These are phyloP conservation scores for Quercus tomentella DNA, from an alignment of 331 rosid genomes.

Conservation along the genomic window DNA sequence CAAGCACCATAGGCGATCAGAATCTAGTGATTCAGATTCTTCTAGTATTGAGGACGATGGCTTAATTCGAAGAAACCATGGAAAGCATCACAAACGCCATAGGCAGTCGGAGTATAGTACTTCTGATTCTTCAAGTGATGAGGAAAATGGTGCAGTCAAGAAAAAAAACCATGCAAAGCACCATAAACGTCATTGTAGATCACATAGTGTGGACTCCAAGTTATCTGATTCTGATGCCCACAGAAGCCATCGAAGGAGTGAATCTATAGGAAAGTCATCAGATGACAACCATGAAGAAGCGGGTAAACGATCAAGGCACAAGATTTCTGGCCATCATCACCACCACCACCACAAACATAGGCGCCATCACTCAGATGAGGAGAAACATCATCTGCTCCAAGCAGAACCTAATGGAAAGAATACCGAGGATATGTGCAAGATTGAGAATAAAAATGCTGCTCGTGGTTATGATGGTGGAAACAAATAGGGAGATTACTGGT, in stretches of 20 bases:
- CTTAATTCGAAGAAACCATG: slow-evolving; percentile 32
- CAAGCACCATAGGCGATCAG: slow-evolving; percentile 25
- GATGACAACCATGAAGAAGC: slow-evolving; percentile 50
- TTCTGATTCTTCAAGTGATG: slow-evolving; percentile 33
- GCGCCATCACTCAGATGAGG: slow-evolving; percentile 30
- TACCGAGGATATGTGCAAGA: slow-evolving; percentile 1
- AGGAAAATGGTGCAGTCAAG: slow-evolving; percentile 23
- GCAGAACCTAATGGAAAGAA: slow-evolving; percentile 23
- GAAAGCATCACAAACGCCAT: slow-evolving; percentile 41
- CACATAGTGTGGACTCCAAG: slow-evolving; percentile 31
- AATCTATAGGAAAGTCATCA: slow-evolving; percentile 42
- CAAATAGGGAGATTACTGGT: slow-evolving; percentile 6
- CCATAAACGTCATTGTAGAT: slow-evolving; percentile 43
- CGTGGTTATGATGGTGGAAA: slow-evolving; percentile 5
- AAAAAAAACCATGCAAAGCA: slow-evolving; percentile 39
- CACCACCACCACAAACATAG: slow-evolving; percentile 34
- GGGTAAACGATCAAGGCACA: slow-evolving; percentile 26
- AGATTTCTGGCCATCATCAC: slow-evolving; percentile 28
- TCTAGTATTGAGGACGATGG: slow-evolving; percentile 38
- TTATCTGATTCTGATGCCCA: slow-evolving; percentile 43
- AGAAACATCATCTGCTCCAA: slow-evolving; percentile 19
- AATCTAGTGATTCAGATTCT: slow-evolving; percentile 31
- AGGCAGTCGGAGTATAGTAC: slow-evolving; percentile 30
- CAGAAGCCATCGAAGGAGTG: slow-evolving; percentile 27
- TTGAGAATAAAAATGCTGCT: slow-evolving; percentile 11